Percentiles rank a stretch among this genome's conserved stretches.
Evolutionary conservation across 805 yeast species (phyloP).

Genomic region (Yamadazyma paraphyllophila): DNA sequence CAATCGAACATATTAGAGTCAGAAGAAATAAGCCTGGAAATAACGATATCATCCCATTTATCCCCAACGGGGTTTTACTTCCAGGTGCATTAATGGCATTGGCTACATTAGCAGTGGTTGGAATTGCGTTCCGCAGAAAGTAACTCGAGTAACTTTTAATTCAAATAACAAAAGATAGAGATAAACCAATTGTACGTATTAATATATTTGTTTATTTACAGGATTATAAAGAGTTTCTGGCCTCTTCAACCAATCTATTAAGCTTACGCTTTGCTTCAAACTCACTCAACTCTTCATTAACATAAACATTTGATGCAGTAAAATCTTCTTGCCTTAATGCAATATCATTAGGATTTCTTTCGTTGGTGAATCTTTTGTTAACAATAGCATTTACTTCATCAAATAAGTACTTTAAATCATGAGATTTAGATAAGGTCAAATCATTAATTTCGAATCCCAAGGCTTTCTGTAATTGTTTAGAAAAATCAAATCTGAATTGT

Average conservation of each 20-base stretch:
- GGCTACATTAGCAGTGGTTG: constrained; percentile 58
- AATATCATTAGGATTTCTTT: constrained; percentile 74
- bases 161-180: too few relatives aligned
- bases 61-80: constrained; percentile 59
- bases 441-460: constrained; percentile 58
- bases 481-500: constrained; percentile 44
- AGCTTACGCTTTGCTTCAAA: constrained; percentile 44
- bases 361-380: constrained; percentile 47
- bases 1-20: constrained; percentile 19
- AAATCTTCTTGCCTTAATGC: constrained; percentile 56
- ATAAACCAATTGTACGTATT: background rate
- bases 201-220: constrained; percentile 11
- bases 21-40: constrained; percentile 2
- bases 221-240: constrained; percentile 24
- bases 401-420: constrained; percentile 38
- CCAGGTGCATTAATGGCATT: constrained; percentile 61
- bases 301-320: constrained; percentile 54
- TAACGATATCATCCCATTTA: constrained; percentile 45
- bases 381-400: constrained; percentile 38
- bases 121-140: constrained; percentile 51
- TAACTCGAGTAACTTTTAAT: constrained; percentile 1
- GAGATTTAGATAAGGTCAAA: constrained; percentile 41
- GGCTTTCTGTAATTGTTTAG: constrained; percentile 47
- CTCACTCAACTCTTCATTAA: constrained; percentile 50
- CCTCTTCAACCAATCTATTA: constrained; percentile 47